A percentile compares a stretch with the other conserved stretches of the same genome.
Conservation (phyloP, 163 green algal genomes). For the Scenedesmus sp. region DNA sequence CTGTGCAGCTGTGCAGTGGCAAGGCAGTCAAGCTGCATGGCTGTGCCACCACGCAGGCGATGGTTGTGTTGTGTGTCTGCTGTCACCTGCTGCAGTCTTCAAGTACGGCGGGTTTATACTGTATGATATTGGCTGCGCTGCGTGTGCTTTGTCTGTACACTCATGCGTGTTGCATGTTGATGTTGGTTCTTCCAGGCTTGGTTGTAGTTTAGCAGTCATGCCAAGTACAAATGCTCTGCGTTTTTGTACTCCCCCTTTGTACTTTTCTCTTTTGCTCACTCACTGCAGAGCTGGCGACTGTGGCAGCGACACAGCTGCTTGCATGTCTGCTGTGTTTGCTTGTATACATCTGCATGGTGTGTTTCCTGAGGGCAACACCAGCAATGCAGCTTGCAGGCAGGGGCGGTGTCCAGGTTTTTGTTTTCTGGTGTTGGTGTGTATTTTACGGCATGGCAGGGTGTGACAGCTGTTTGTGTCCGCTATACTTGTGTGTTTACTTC, state of each 20-base stretch:
- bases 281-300: background rate
- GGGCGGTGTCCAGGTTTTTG: background rate
- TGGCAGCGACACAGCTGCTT: background rate
- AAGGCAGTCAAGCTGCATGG: too few species aligned
- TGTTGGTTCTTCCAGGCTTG: background rate
- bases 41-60: too few species aligned
- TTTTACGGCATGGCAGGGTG: background rate
- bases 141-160: background rate
- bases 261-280: background rate
- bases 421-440: conserved; percentile 15
- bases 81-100: background rate
- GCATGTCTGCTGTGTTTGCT: background rate
- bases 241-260: background rate
- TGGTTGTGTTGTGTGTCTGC: background rate
- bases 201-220: background rate
- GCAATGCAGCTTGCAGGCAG: background rate
- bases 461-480: background rate
- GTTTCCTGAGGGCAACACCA: background rate
- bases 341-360: background rate
- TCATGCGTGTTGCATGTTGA: too few species aligned
- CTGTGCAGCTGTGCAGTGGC: too few species aligned
- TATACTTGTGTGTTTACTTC: background rate
- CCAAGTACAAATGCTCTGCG: background rate
- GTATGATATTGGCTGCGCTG: background rate
- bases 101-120: background rate